Evolutionary conservation across 768 basidiomycete species (phyloP), one percentile per base, ranked within the genome.

Genomic region (Hysterangium stoloniferum): DNA sequence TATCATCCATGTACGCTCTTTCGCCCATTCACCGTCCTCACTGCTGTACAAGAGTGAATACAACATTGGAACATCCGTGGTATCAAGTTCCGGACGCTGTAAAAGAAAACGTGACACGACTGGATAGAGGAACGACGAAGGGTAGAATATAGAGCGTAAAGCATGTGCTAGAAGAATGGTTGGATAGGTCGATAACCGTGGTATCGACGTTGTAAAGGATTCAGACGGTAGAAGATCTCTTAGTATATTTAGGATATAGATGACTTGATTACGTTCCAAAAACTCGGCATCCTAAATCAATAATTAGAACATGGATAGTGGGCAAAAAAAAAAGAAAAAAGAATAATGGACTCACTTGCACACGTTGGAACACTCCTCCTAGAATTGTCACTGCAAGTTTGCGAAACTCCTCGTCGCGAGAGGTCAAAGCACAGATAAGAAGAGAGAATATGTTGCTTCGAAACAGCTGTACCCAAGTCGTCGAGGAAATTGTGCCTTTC

Each of bases 1-100:
- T 29, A 95, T 67, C 25, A 95, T 93, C 93, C 93, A 97, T 1
- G 73, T 74, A n/a, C 90, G 73, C 59, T 95, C 91, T 64, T 81
- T 85, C 67, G 80, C 85, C 85, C 88, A 92, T 12, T 84, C 82
- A 9, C 45, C 53, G 34, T 87, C 84, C 3, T 71, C 68, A 19
- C 73, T 75, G 57, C 86, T 89, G 62, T 91, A 96, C 3, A 97
- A 71, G 80, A 95, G 84, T 9, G 72, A 72, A 60, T 89, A 97
- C 4, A 99, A 67, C 82, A 97, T 82, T 0, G 95, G 95, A 0
- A 97, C 88, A 60, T 97, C 94, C 1, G 68, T 70, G 1, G 69
- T 68, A 59, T 97, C 94, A 6, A 97, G 68, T 48, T 80, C 76
- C 0, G 91, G 84, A 1, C 95, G 80, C 64, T 96, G 93, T 0